phyloP scores from a whole-genome alignment of 495 filamentous ascomycete genomes.

The Annulohypoxylon moriforme region DNA sequence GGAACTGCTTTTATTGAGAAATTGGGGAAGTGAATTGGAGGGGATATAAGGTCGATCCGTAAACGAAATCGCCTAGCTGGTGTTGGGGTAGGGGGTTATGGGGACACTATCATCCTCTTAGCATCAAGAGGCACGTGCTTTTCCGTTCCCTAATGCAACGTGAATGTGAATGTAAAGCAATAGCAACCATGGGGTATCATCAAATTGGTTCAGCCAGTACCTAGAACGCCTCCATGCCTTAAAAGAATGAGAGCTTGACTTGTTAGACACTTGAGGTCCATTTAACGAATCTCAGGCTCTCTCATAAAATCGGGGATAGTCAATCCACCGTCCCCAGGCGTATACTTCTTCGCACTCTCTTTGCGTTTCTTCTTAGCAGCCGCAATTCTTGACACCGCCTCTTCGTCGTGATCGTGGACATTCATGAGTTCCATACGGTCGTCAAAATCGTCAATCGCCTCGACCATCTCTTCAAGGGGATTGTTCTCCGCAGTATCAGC shows the following conservation, averaged over 20 bases:
- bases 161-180: background rate
- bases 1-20: background rate
- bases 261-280: background rate
- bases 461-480: constrained; percentile 47
- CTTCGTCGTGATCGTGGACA: constrained; percentile 49
- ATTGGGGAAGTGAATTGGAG: background rate
- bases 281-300: constrained; percentile 59
- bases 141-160: constrained; percentile 1
- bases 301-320: constrained; percentile 57
- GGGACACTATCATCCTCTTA: background rate
- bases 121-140: background rate
- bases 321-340: constrained; percentile 48
- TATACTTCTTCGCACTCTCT: constrained; percentile 41
- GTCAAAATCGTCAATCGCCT: constrained; percentile 41
- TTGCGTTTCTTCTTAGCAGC: constrained; percentile 31
- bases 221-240: constrained; percentile 30
- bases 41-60: background rate
- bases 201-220: constrained; percentile 10
- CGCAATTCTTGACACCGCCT: constrained; percentile 32
- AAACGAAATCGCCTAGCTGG: background rate
- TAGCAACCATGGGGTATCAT: constrained; percentile 35
- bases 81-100: background rate
- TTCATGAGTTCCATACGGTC: constrained; percentile 34
- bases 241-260: constrained; percentile 1
- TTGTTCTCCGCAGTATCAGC: constrained; percentile 47